Percentiles rank a stretch among this genome's conserved stretches.
Conservation (phyloP, 805 yeast genomes). For the Maudiozyma bulderi region DNA sequence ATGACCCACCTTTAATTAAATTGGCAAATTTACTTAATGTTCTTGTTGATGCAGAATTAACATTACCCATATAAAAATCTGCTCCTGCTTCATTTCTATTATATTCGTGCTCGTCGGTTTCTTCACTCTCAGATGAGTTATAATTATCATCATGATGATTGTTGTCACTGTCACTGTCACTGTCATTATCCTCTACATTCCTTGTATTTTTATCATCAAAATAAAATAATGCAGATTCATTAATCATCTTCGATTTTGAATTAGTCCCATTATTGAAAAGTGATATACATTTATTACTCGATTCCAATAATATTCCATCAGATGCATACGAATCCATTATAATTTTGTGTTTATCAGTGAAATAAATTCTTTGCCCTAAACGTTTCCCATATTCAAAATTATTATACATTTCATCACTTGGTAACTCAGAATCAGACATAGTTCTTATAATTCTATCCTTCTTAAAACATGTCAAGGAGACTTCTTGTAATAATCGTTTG, state of each 20-base stretch:
- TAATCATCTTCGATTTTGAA: too few species aligned
- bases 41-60: not conserved
- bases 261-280: too few species aligned
- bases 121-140: not conserved
- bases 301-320: too few species aligned
- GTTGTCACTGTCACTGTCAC: not conserved
- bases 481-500: conserved; percentile 20
- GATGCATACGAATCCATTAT: not conserved
- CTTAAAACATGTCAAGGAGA: conserved; percentile 15
- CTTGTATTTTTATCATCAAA: too few species aligned
- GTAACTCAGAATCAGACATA: conserved; percentile 21
- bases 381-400: conserved; percentile 13
- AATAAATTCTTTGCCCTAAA: conserved; percentile 1
- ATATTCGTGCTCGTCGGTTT: not conserved
- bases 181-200: not conserved
- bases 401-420: conserved; percentile 11
- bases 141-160: not conserved
- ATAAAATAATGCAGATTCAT: too few species aligned
- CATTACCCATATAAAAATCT: not conserved
- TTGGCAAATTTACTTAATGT: not conserved
- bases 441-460: conserved; percentile 16
- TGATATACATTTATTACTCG: too few species aligned
- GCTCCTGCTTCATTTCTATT: not conserved
- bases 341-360: not conserved
- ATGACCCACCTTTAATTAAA: not conserved